phyloP scores from a whole-genome alignment of 805 yeast genomes.

The Metschnikowia dekortorum region DNA sequence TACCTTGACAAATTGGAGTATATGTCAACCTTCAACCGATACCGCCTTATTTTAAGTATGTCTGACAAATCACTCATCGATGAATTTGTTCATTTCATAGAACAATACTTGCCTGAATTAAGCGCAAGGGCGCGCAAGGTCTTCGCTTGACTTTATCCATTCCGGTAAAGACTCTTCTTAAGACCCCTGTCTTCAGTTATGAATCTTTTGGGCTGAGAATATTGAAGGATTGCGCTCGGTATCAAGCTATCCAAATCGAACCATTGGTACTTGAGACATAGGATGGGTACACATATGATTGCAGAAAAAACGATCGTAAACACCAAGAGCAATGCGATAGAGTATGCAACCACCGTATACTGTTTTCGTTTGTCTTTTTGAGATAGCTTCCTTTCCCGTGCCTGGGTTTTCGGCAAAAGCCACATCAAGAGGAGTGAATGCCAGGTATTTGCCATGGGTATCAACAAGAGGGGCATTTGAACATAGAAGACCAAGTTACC shows the following conservation, averaged over 20 bases:
- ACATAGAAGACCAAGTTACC: constrained; percentile 55
- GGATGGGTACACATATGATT: constrained; percentile 4
- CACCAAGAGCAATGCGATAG: constrained; percentile 2
- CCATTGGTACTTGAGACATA: constrained; percentile 9
- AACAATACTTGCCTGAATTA: neutral
- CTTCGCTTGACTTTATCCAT: constrained; percentile 1
- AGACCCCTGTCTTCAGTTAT: constrained; percentile 33
- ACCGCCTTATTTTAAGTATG: constrained; percentile 31
- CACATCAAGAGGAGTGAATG: constrained; percentile 67
- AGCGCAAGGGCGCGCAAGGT: neutral
- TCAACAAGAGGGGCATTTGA: constrained; percentile 57
- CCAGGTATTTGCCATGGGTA: constrained; percentile 62
- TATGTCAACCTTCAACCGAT: constrained; percentile 22
- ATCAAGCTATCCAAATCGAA: constrained; percentile 6
- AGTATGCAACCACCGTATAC: constrained; percentile 2
- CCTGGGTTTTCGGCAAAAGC: constrained; percentile 54
- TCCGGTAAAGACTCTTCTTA: constrained; percentile 14
- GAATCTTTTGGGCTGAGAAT: constrained; percentile 42
- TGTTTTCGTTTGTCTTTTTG: constrained; percentile 16
- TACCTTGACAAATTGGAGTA: constrained; percentile 3
- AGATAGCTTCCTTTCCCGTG: constrained; percentile 32
- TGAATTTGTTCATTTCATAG: constrained; percentile 6
- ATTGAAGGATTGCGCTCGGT: constrained; percentile 33
- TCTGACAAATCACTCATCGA: constrained; percentile 19
- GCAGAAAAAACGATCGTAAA: constrained; percentile 5